A percentile compares a stretch with the other conserved stretches of the same genome.
Evolutionary conservation across 2,329 filamentous ascomycete species (phyloP).

Genomic region (Colletotrichum liaoningense): DNA sequence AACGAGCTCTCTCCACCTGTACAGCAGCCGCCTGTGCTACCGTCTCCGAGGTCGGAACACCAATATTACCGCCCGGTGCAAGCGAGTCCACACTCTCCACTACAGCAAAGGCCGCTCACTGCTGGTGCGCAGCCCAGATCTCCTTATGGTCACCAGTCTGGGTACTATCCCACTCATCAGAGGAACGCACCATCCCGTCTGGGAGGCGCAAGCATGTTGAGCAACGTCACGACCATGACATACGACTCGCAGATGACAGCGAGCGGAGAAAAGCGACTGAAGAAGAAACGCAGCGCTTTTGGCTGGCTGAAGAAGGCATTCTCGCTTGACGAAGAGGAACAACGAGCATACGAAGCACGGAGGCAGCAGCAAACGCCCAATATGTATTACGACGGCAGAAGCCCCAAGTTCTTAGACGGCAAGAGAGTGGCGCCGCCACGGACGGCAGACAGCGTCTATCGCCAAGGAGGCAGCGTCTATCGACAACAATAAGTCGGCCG

Average conservation of each 20-base stretch:
- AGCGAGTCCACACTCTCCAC: conserved; percentile 71
- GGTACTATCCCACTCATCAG: conserved; percentile 51
- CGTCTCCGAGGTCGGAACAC: conserved; percentile 63
- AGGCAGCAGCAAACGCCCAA: conserved; percentile 57
- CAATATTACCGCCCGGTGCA: conserved; percentile 72
- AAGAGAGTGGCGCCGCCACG: conserved; percentile 52
- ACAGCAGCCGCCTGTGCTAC: conserved; percentile 53
- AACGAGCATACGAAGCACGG: conserved; percentile 67
- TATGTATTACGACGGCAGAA: conserved; percentile 62
- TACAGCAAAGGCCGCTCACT: conserved; percentile 70
- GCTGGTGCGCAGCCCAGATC: conserved; percentile 50
- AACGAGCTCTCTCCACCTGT: conserved; percentile 50
- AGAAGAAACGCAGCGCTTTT: conserved; percentile 76
- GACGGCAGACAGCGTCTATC: not conserved
- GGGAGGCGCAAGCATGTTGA: conserved; percentile 67
- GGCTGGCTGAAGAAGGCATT: conserved; percentile 78
- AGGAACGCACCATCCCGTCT: conserved; percentile 64
- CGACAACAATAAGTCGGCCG: not conserved
- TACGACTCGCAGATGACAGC: conserved; percentile 49
- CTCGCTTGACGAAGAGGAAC: conserved; percentile 72
- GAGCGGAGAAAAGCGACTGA: conserved; percentile 56
- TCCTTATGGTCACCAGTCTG: conserved; percentile 38
- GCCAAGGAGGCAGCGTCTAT: not conserved
- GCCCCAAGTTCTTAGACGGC: conserved; percentile 67
- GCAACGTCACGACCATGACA: conserved; percentile 62